Base-by-base conservation (phyloP, 768 basidiomycete genomes). In the Lactarius sanguifluus region DNA sequence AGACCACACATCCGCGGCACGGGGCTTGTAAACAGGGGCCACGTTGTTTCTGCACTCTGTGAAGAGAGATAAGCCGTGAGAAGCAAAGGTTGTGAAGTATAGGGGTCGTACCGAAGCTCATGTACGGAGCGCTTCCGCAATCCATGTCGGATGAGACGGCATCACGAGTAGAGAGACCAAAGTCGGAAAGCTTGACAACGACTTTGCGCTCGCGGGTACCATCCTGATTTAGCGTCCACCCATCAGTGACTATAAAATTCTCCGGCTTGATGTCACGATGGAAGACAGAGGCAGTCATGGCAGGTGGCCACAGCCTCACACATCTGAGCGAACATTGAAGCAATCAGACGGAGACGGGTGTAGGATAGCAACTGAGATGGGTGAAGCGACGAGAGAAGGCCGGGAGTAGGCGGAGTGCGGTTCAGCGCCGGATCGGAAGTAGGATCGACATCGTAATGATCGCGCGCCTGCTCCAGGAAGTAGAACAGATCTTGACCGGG, bases 251-350 rank as follows among this genome's bases (percentile, higher is more conserved):
- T 75, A 96, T 96, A 73, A 96, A 95, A 79, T 98, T 98, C 81
- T 98, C 96, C 0, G 96, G 96, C 80, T 99, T 99, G 84, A 99
- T 98, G 77, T 99, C 96, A 67, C 96, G 87, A 75, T 99, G 96
- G 75, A 89, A 94, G 68, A 99, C 91, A 43, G 89, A 89, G 68
- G 89, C 87, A n/a, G 20, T 88, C 88, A 75, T 99, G 96, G 78
- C 96, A 98, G 7, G 90, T 87, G 3, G 93, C 92, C 15, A 99
- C 96, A 54, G 96, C 96, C 69, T 96, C 93, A 75, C 96, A 98
- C 96, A 99, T 99, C 79, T 98, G 97, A 23, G 86, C 81, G 77
- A 99, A 98, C 96, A 99, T 99, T 75, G 92, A 90, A 3, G 95
- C 88, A 73, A 99, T 94, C 71, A 99, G 86, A 18, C 92, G 90